Evolutionary conservation across 805 yeast genomes (phyloP).

Genomic region (Nadsonia fulvescens): DNA sequence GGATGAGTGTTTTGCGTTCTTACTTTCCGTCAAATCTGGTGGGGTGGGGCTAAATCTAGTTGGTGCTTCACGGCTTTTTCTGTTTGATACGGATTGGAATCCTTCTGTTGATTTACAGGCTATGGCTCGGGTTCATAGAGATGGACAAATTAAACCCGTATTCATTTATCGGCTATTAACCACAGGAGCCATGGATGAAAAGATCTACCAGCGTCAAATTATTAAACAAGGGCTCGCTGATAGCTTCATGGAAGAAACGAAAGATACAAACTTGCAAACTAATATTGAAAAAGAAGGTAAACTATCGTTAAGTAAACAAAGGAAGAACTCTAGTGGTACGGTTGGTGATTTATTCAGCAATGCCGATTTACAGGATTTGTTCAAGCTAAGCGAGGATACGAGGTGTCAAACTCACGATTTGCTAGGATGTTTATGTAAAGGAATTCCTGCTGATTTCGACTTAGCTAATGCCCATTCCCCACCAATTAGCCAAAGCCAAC

Average conservation of each 20-base stretch:
- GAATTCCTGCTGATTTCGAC: too few species aligned
- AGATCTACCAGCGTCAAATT: constrained; percentile 79
- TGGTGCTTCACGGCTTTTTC: constrained; percentile 73
- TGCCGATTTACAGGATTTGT: too few species aligned
- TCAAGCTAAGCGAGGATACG: too few species aligned
- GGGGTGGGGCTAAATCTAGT: constrained; percentile 82
- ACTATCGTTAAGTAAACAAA: constrained; percentile 1
- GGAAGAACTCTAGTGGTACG: not conserved
- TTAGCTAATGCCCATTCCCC: too few species aligned
- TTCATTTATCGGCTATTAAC: constrained; percentile 69
- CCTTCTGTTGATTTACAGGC: constrained; percentile 88
- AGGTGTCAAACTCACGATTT: constrained; percentile 12
- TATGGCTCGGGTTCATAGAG: constrained; percentile 88
- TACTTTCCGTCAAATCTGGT: constrained; percentile 80
- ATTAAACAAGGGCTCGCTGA: constrained; percentile 68
- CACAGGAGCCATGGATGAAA: constrained; percentile 86
- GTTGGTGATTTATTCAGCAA: not conserved
- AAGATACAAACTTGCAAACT: constrained; percentile 3
- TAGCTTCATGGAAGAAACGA: constrained; percentile 32
- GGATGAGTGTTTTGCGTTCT: constrained; percentile 36
- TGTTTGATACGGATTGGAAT: constrained; percentile 94
- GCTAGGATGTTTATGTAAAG: constrained; percentile 25
- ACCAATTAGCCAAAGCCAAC: too few species aligned
- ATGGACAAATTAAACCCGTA: constrained; percentile 71
- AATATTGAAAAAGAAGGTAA: constrained; percentile 2